phyloP scores from a whole-genome alignment of 1,284 basidiomycete species.

The Athelia sp. region DNA sequence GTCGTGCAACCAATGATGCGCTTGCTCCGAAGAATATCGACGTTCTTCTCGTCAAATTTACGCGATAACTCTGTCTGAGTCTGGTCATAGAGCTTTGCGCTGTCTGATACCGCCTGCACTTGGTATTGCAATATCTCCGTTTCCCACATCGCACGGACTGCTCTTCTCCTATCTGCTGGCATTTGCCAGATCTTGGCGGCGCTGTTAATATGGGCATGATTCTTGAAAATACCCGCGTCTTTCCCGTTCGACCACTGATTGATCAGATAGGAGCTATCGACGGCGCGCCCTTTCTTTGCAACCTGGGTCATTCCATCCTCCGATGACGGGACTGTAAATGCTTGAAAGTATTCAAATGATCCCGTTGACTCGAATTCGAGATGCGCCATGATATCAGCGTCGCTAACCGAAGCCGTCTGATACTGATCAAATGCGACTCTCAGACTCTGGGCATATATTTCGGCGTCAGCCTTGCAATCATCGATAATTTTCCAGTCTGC shows the following conservation, averaged over 20 bases:
- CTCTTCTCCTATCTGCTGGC: constrained; percentile 24
- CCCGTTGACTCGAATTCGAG: constrained; percentile 43
- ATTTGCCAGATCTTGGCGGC: constrained; percentile 40
- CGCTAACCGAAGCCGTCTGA: constrained; percentile 13
- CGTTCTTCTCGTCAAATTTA: constrained; percentile 32
- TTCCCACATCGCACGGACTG: constrained; percentile 33
- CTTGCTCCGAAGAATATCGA: constrained; percentile 34
- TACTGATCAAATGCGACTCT: constrained; percentile 27
- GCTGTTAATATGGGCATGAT: constrained; percentile 18
- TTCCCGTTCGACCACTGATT: constrained; percentile 37
- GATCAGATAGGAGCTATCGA: constrained; percentile 37
- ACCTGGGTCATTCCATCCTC: constrained; percentile 38
- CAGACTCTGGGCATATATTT: constrained; percentile 20
- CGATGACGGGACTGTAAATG: constrained; percentile 39
- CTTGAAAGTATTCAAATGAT: constrained; percentile 35
- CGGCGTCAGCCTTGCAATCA: constrained; percentile 22
- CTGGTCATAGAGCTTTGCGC: constrained; percentile 37
- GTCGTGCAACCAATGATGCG: constrained; percentile 63
- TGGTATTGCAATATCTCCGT: constrained; percentile 30
- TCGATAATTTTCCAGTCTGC: constrained; percentile 38
- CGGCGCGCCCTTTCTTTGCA: constrained; percentile 29
- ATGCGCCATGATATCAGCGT: constrained; percentile 30
- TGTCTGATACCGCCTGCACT: constrained; percentile 28
- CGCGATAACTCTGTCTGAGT: constrained; percentile 30
- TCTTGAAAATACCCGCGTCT: constrained; percentile 36